Evolutionary conservation across 345 rosid genomes (phyloP).

Genomic region (Bretschneidera sinensis): DNA sequence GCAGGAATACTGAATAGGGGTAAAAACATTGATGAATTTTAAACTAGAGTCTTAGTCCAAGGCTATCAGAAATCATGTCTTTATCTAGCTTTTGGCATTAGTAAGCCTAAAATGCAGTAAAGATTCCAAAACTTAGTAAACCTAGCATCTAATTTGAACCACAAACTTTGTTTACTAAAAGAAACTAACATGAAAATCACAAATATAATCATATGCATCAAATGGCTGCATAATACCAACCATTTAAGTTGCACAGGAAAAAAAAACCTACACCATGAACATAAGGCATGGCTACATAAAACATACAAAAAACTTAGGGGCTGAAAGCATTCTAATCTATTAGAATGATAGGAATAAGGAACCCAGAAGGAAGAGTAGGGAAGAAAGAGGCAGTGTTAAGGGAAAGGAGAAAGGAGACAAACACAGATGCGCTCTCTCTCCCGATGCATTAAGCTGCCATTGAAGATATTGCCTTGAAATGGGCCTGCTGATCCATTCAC

Average conservation of each 20-base stretch:
- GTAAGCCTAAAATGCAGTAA: background rate
- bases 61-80: too few relatives aligned
- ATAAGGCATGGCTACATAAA: constrained; percentile 14
- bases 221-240: background rate
- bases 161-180: too few relatives aligned
- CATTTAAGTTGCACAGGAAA: background rate
- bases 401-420: constrained; percentile 99
- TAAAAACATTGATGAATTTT: too few relatives aligned
- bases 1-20: too few relatives aligned
- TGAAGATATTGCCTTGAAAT: constrained; percentile 96
- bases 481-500: constrained; percentile 99
- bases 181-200: background rate
- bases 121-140: background rate
- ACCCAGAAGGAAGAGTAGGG: constrained; percentile 75
- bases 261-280: constrained; percentile 5
- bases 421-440: constrained; percentile 98
- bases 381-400: constrained; percentile 86
- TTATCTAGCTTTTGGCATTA: background rate
- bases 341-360: constrained; percentile 53
- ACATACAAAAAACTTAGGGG: constrained; percentile 26
- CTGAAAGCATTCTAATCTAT: constrained; percentile 32
- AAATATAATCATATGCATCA: background rate
- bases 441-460: constrained; percentile 99
- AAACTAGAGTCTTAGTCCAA: too few relatives aligned
- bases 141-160: background rate